phyloP scores from a whole-genome alignment of 768 basidiomycete genomes.

The Cyclocybe cylindracea region DNA sequence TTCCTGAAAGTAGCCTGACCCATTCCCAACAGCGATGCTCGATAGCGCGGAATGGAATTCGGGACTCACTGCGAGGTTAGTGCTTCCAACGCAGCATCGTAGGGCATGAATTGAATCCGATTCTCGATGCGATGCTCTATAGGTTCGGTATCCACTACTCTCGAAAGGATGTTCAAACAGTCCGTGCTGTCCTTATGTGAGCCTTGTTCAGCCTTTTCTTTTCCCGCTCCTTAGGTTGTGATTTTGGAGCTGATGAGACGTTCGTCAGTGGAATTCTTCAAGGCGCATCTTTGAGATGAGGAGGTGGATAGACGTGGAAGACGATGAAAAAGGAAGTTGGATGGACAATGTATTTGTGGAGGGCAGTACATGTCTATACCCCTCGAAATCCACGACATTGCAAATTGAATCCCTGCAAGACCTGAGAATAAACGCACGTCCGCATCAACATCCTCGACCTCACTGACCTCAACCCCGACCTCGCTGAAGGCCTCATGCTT shows the following conservation, averaged over 20 bases:
- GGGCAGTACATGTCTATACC: no score
- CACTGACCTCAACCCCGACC: no score
- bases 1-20: neutral
- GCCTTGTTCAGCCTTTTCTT: conserved; percentile 8
- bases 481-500: no score
- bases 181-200: conserved; percentile 44
- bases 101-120: no score
- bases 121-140: neutral
- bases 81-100: neutral
- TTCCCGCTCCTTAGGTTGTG: no score
- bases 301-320: no score
- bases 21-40: conserved; percentile 36
- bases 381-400: conserved; percentile 43
- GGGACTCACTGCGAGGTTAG: conserved; percentile 39
- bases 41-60: conserved; percentile 49
- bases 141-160: conserved; percentile 50
- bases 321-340: conserved; percentile 22
- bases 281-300: no score
- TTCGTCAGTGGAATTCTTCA: no score
- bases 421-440: neutral
- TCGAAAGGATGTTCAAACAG: conserved; percentile 47
- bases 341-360: no score
- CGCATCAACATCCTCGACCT: no score
- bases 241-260: no score
- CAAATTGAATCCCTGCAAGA: conserved; percentile 42